phyloP scores from a whole-genome alignment of 1,284 basidiomycete genomes.

The Apiotrichum gamsii region DNA sequence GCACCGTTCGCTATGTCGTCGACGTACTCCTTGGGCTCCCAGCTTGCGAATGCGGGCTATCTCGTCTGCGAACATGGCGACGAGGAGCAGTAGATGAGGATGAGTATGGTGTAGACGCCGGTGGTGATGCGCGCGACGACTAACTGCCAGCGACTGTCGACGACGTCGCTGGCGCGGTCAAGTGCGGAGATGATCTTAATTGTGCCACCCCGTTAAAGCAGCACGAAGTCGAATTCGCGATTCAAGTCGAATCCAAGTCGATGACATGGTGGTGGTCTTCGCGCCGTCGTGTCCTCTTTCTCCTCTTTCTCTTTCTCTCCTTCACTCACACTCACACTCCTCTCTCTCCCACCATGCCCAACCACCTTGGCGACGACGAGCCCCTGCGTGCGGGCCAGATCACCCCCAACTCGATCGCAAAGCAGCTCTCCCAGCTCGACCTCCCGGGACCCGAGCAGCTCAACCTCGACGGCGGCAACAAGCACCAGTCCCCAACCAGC shows the following conservation, averaged over 20 bases:
- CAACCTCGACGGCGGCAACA: conserved; percentile 19
- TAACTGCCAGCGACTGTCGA: no score
- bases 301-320: not conserved
- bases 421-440: conserved; percentile 42
- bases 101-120: not conserved
- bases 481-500: not conserved
- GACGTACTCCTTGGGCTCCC: conserved; percentile 45
- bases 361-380: conserved; percentile 3
- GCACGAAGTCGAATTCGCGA: not conserved
- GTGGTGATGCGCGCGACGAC: no score
- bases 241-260: not conserved
- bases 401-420: conserved; percentile 44
- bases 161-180: no score
- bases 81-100: not conserved
- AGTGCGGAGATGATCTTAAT: no score
- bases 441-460: conserved; percentile 42
- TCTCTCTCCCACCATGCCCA: conserved; percentile 8
- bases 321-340: not conserved
- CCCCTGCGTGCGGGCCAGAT: conserved; percentile 24
- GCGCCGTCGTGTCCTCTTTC: no score
- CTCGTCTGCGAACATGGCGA: conserved; percentile 44
- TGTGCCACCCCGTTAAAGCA: no score
- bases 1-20: no score
- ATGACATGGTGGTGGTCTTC: not conserved
- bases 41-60: conserved; percentile 43